Conservation (phyloP, 2,329 filamentous ascomycete species). For the Penicillium sp. region DNA sequence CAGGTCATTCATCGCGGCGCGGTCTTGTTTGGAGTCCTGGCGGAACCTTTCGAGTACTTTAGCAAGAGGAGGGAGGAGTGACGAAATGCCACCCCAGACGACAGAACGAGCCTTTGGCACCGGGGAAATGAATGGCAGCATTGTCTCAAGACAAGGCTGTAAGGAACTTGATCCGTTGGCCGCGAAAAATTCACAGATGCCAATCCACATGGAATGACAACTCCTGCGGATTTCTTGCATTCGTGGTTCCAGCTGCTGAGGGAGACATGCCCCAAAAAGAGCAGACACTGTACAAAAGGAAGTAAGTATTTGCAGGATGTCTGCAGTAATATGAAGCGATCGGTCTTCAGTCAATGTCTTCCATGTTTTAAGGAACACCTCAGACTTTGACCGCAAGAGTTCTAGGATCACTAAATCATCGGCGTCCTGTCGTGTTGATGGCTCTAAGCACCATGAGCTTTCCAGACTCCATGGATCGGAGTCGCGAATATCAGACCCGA, state of each 20-base stretch:
- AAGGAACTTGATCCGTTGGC: constrained; percentile 27
- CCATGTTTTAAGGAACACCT: constrained; percentile 45
- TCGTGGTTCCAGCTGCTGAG: constrained; percentile 30
- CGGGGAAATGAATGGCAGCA: constrained; percentile 34
- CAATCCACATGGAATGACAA: constrained; percentile 31
- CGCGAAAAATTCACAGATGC: constrained; percentile 33
- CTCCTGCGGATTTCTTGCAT: constrained; percentile 27
- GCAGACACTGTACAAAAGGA: constrained; percentile 46
- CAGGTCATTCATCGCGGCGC: constrained; percentile 23
- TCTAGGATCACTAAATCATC: constrained; percentile 43
- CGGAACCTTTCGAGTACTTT: constrained; percentile 31
- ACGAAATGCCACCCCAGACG: constrained; percentile 23
- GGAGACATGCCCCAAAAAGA: constrained; percentile 36
- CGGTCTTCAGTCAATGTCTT: constrained; percentile 40
- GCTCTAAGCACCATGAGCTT: constrained; percentile 19
- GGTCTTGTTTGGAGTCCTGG: constrained; percentile 16
- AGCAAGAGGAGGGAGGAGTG: constrained; percentile 28
- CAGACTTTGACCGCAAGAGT: constrained; percentile 44
- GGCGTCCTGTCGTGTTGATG: constrained; percentile 28
- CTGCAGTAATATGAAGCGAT: constrained; percentile 45
- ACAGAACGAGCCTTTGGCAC: constrained; percentile 18
- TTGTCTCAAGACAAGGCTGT: constrained; percentile 27
- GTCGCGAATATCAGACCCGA: constrained; percentile 18
- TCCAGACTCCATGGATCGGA: constrained; percentile 26
- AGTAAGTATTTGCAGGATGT: constrained; percentile 49